Percentiles rank a stretch among this genome's conserved stretches.
These are phyloP conservation scores for Aureobasidium sp. DNA, from an alignment of 2,329 filamentous ascomycete species.

Conservation along the genomic window DNA sequence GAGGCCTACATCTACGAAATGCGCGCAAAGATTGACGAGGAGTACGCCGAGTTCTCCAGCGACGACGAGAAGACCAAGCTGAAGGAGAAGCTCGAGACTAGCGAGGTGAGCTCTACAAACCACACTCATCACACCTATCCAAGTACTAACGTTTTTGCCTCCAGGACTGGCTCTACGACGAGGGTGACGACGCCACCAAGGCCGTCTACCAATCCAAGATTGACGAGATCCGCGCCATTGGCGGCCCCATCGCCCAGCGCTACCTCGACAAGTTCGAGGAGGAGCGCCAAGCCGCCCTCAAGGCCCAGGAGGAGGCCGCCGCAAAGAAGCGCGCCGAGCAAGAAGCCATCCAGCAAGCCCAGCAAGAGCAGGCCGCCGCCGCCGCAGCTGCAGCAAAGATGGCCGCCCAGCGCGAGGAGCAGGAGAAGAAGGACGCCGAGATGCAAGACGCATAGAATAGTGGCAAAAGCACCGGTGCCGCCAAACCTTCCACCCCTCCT, in stretches of 20 bases:
- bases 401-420: conserved; percentile 36
- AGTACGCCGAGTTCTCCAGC: conserved; percentile 78
- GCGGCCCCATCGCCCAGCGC: conserved; percentile 85
- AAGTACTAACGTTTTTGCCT: conserved; percentile 18
- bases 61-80: conserved; percentile 90
- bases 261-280: conserved; percentile 91
- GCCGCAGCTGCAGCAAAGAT: conserved; percentile 36
- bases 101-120: conserved; percentile 58
- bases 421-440: conserved; percentile 54
- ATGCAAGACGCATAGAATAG: conserved; percentile 18
- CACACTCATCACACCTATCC: neutral
- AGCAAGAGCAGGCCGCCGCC: conserved; percentile 55
- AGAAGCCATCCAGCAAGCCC: conserved; percentile 70
- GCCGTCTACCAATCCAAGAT: conserved; percentile 90
- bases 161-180: conserved; percentile 97
- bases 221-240: conserved; percentile 86
- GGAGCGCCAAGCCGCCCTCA: conserved; percentile 65
- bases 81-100: conserved; percentile 70
- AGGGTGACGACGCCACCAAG: conserved; percentile 91
- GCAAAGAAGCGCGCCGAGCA: conserved; percentile 56
- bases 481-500: neutral
- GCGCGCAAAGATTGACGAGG: conserved; percentile 87
- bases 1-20: conserved; percentile 97
- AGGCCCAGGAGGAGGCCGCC: conserved; percentile 56
- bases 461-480: neutral